Percentiles rank a stretch among this genome's conserved stretches.
These are phyloP conservation scores for Eimeria maxima DNA, from an alignment of 169 alveolate species.

Conservation along the genomic window DNA sequence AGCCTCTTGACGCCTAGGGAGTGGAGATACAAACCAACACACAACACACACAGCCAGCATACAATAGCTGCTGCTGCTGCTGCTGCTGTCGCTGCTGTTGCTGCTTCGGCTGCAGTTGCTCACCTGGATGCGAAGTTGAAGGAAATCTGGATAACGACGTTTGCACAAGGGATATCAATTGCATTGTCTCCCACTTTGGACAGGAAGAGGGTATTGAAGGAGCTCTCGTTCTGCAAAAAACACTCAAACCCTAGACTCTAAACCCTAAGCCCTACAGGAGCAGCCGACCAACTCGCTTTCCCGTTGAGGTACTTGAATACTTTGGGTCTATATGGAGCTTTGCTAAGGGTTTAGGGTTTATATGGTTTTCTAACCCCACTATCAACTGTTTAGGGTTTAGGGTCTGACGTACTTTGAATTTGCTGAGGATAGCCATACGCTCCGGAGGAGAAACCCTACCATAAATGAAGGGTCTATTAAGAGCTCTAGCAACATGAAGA, in stretches of 20 bases:
- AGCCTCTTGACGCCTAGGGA: constrained; percentile 98
- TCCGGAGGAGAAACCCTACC: constrained; percentile 84
- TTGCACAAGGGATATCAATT: constrained; percentile 99
- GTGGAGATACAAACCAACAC: neutral
- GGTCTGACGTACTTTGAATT: constrained; percentile 90
- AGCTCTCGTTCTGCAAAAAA: constrained; percentile 86
- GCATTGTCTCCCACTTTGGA: constrained; percentile 99
- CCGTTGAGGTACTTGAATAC: neutral
- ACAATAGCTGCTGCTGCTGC: neutral
- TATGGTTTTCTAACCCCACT: too few relatives aligned
- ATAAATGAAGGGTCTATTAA: constrained; percentile 91
- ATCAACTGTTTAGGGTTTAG: neutral
- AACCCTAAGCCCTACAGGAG: neutral
- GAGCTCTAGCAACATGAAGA: constrained; percentile 93
- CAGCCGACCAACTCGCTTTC: neutral
- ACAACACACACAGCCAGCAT: neutral
- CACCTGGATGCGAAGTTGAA: constrained; percentile 97
- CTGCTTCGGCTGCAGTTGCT: constrained; percentile 11
- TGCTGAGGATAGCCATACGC: constrained; percentile 90
- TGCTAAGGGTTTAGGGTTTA: too few relatives aligned
- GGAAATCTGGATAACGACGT: constrained; percentile 99
- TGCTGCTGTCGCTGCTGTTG: constrained; percentile 10
- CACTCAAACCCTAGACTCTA: neutral
- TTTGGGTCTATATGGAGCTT: neutral
- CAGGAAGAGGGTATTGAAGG: constrained; percentile 96